Evolutionary conservation across 768 basidiomycete genomes (phyloP), one percentile per base, ranked within the genome.

Genomic region (Termitomyces sp.): DNA sequence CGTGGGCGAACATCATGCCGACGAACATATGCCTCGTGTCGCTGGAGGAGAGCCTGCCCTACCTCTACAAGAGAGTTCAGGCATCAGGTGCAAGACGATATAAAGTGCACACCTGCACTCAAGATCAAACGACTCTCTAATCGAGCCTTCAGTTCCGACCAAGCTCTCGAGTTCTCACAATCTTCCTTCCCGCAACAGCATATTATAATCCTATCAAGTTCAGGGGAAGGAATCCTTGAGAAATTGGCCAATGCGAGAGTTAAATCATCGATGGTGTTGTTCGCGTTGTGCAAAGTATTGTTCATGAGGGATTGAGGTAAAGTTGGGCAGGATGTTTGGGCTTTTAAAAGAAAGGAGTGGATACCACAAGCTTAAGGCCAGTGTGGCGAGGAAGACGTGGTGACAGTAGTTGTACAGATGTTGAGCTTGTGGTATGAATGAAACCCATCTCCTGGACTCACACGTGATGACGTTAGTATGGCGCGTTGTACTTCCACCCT

Each of bases 1-100:
- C 49, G 59, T 47, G 38, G 26, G 70, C 78, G 46, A 61, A 83
- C 85, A 80, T 89, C 84, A 55, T 85, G 82, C 64, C 79, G 79
- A 48, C 86, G 82, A 30, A 92, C 84, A 69, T 91, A 91, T 3
- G 88, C 89, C 72, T 95, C 94, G 67, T 95, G 92, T 58, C 87
- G 77, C 65, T 89, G 85, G 48, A 97, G 70, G 47, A 97, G 72
- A 4, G 94, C 94, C 69, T 94, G 91, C 12, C 94, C 94, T 30
- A 96, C 87, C 78, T 95, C 93, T 93, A 62, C 28, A 45, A 51
- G n/a, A 58, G 14, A 52, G 50, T 19, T 42, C 49, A 49, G 38
- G 37, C 45, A 31, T 45, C 40, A 21, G 46, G 33, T 43, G 11
- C 43, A 44, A 47, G 46, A 37, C 38, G 10, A 23, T 19, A 35